These are phyloP conservation scores for Aureobasidium lini DNA, from an alignment of 2,329 filamentous ascomycete species.

Conservation along the genomic window DNA sequence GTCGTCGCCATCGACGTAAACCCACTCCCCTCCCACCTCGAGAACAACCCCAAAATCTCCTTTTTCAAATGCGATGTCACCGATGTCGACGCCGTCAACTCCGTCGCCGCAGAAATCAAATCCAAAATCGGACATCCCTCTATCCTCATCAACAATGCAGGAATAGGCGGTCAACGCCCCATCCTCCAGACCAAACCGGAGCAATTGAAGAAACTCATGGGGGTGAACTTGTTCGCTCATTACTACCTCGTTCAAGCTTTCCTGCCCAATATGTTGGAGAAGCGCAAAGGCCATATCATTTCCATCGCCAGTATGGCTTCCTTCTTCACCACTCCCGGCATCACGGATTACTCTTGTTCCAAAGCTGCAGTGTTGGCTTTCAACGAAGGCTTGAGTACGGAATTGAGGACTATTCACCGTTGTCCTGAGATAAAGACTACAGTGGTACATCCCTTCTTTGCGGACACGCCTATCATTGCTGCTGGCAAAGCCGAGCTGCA, in stretches of 20 bases:
- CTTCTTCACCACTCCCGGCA: conserved; percentile 40
- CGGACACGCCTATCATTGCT: conserved; percentile 33
- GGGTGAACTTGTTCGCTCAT: conserved; percentile 46
- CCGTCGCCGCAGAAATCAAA: conserved; percentile 33
- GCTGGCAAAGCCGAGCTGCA: conserved; percentile 28
- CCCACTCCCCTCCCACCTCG: conserved; percentile 26
- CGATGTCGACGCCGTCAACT: conserved; percentile 38
- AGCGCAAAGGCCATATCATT: conserved; percentile 48
- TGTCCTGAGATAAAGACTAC: conserved; percentile 37
- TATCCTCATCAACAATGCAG: conserved; percentile 45
- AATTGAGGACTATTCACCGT: conserved; percentile 36
- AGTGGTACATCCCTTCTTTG: conserved; percentile 37
- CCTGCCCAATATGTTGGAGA: conserved; percentile 43
- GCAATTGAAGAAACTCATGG: conserved; percentile 42
- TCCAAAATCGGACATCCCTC: conserved; percentile 36
- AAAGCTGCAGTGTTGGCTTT: conserved; percentile 48
- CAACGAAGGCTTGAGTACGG: conserved; percentile 41
- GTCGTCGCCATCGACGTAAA: conserved; percentile 33
- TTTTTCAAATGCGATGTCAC: conserved; percentile 43
- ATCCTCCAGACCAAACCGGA: conserved; percentile 41
- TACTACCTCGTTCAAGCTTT: conserved; percentile 46
- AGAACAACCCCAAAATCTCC: conserved; percentile 26
- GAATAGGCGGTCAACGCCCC: conserved; percentile 39
- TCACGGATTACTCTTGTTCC: conserved; percentile 46
- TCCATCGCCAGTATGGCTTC: conserved; percentile 49